phyloP scores from a whole-genome alignment of 345 rosid species.

The Eucalyptus regnans region DNA sequence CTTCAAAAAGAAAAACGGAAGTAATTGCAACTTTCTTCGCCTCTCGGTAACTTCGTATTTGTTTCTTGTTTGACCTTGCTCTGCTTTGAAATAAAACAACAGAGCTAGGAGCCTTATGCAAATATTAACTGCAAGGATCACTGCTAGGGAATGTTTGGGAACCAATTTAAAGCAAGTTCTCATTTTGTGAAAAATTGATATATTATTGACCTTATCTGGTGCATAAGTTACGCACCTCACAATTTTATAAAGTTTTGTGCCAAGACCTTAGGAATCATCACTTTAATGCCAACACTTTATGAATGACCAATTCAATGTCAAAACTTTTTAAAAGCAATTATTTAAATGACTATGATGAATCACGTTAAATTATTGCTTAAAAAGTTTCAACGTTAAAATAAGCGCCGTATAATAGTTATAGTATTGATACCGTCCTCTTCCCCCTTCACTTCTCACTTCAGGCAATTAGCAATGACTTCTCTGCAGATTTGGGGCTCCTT shows the following conservation, averaged over 20 bases:
- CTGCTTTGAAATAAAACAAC: not conserved
- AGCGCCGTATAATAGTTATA: fast-evolving
- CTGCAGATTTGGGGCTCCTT: not conserved
- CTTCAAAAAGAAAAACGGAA: not conserved
- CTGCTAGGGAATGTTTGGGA: not conserved
- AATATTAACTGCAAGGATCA: not conserved
- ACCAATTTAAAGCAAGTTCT: not conserved
- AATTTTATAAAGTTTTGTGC: not conserved
- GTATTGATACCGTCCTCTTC: not conserved
- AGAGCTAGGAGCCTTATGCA: not conserved
- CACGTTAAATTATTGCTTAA: fast-evolving
- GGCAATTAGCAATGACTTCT: not conserved
- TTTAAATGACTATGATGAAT: not conserved
- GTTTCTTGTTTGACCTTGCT: not conserved
- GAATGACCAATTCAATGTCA: not conserved
- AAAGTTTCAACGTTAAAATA: not conserved
- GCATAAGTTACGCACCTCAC: not conserved
- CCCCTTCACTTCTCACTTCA: not conserved
- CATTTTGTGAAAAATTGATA: not conserved
- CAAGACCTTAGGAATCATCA: not conserved
- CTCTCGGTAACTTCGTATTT: not conserved
- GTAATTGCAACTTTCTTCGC: not conserved
- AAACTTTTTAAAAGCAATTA: not conserved
- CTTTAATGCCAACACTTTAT: not conserved
- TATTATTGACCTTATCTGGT: not conserved